phyloP scores from a whole-genome alignment of 2,329 filamentous ascomycete species.

The Lecanicillium sp. region DNA sequence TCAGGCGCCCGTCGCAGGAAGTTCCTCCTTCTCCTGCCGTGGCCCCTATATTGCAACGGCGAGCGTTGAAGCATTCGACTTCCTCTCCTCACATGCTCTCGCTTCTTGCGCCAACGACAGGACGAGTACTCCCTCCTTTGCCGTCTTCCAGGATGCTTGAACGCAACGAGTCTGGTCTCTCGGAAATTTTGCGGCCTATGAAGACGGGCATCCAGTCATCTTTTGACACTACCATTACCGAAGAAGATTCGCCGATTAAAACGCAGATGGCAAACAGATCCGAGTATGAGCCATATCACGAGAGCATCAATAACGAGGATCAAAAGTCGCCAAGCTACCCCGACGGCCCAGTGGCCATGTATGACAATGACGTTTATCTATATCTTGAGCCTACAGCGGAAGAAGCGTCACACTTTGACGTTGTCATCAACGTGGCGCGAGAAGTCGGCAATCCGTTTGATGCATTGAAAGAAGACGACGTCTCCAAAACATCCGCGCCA shows the following conservation, averaged over 20 bases:
- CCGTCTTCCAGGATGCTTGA: constrained; percentile 52
- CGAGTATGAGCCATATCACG: constrained; percentile 48
- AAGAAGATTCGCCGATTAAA: constrained; percentile 50
- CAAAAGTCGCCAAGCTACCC: constrained; percentile 78
- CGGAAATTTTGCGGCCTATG: constrained; percentile 46
- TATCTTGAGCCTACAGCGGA: constrained; percentile 74
- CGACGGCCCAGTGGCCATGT: constrained; percentile 73
- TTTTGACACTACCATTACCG: constrained; percentile 37
- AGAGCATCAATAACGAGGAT: constrained; percentile 67
- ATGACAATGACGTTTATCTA: constrained; percentile 67
- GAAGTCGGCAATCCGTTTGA: constrained; percentile 73
- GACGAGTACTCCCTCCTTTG: constrained; percentile 42
- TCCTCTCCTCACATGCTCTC: constrained; percentile 61
- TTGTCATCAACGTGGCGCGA: constrained; percentile 76
- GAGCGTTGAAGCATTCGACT: constrained; percentile 57
- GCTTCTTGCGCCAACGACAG: constrained; percentile 45
- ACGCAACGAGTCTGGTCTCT: constrained; percentile 52
- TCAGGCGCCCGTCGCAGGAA: constrained; percentile 42
- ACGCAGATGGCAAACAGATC: constrained; percentile 54
- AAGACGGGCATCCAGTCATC: constrained; percentile 28
- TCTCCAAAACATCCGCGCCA: constrained; percentile 20
- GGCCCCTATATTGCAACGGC: constrained; percentile 51
- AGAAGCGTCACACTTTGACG: constrained; percentile 69
- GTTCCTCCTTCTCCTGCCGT: constrained; percentile 47
- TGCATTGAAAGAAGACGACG: constrained; percentile 19